phyloP scores from a whole-genome alignment of 2,329 filamentous ascomycete species.

The Huntiella bhutanensis region DNA sequence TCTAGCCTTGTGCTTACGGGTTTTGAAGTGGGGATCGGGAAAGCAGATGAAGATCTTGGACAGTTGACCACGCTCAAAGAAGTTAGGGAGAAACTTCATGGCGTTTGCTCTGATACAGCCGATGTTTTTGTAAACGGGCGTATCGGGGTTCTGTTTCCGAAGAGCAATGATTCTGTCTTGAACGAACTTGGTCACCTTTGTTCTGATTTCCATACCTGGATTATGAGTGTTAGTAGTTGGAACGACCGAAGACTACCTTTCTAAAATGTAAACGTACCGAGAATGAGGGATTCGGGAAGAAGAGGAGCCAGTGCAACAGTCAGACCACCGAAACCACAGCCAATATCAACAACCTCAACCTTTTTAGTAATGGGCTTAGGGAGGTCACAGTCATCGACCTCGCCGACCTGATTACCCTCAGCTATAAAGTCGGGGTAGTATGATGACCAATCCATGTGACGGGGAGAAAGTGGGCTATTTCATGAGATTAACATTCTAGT shows the following conservation, averaged over 20 bases:
- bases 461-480: slow-evolving; percentile 54
- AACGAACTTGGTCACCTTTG: slow-evolving; percentile 77
- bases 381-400: slow-evolving; percentile 5
- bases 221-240: background rate
- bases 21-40: slow-evolving; percentile 95
- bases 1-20: slow-evolving; percentile 86
- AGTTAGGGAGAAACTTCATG: slow-evolving; percentile 99
- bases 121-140: slow-evolving; percentile 59
- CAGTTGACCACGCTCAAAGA: slow-evolving; percentile 67
- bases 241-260: background rate
- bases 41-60: slow-evolving; percentile 95
- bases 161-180: slow-evolving; percentile 72
- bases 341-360: slow-evolving; percentile 89
- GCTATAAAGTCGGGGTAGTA: slow-evolving; percentile 60
- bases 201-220: slow-evolving; percentile 76
- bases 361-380: slow-evolving; percentile 25
- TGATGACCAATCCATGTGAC: slow-evolving; percentile 76
- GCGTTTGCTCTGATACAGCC: slow-evolving; percentile 80
- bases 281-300: slow-evolving; percentile 62
- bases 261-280: slow-evolving; percentile 38
- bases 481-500: slow-evolving; percentile 5
- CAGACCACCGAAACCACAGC: slow-evolving; percentile 87
- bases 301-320: slow-evolving; percentile 68
- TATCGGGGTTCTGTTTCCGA: slow-evolving; percentile 40
- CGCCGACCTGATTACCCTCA: slow-evolving; percentile 14